A percentile compares a stretch with the other conserved stretches of the same genome.
These are phyloP conservation scores for Maudiozyma bulderi DNA, from an alignment of 805 yeast genomes.

Conservation along the genomic window DNA sequence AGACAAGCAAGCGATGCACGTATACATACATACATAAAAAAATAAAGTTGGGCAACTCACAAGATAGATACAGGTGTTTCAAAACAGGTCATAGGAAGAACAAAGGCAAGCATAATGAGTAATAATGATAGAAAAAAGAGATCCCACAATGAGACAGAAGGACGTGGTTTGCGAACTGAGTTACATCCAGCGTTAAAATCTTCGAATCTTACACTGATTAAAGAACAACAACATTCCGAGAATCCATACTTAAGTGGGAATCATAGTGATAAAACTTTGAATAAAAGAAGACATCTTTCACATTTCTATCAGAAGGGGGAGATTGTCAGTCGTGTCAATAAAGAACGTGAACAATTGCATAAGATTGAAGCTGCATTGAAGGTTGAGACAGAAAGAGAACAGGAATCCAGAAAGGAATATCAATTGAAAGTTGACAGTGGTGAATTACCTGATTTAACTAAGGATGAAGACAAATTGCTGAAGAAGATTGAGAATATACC, in stretches of 20 bases:
- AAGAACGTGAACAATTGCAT: conserved; percentile 10
- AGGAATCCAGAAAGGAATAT: conserved; percentile 17
- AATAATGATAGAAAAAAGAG: not conserved
- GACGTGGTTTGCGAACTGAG: conserved; percentile 21
- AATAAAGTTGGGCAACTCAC: too few relatives aligned
- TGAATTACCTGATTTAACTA: conserved; percentile 37
- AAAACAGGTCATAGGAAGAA: too few relatives aligned
- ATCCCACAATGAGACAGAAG: not conserved
- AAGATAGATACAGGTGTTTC: too few relatives aligned
- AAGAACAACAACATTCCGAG: conserved; percentile 11
- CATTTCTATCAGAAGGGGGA: conserved; percentile 52
- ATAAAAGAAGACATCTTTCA: conserved; percentile 9
- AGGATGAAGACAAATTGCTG: conserved; percentile 48
- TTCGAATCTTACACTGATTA: conserved; percentile 22
- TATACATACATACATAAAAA: too few relatives aligned
- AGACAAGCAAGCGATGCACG: too few relatives aligned
- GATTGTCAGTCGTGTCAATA: conserved; percentile 8
- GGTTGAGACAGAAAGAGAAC: not conserved
- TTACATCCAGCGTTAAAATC: conserved; percentile 25
- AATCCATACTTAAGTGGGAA: conserved; percentile 25
- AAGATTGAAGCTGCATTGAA: conserved; percentile 27
- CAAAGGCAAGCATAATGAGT: too few relatives aligned
- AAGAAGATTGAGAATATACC: conserved; percentile 44
- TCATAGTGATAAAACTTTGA: not conserved
- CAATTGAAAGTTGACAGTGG: conserved; percentile 35